phyloP scores from a whole-genome alignment of 2,329 filamentous ascomycete species.

The Sphaerostilbella broomeana region DNA sequence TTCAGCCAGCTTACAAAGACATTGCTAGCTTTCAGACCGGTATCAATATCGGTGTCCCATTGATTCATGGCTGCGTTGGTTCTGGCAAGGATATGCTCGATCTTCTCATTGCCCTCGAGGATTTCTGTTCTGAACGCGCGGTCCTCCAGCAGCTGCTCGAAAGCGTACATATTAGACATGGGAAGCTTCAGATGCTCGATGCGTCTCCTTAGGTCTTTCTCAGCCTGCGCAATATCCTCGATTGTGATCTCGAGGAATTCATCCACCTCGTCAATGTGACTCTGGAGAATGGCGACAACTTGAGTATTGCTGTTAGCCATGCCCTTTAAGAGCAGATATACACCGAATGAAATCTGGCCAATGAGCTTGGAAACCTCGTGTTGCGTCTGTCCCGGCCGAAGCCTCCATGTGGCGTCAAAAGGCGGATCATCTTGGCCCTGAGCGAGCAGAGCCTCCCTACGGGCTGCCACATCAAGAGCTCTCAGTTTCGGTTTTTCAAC shows the following conservation, averaged over 20 bases:
- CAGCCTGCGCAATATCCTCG: slow-evolving; percentile 75
- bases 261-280: slow-evolving; percentile 90
- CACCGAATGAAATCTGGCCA: slow-evolving; percentile 87
- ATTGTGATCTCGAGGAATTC: slow-evolving; percentile 79
- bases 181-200: slow-evolving; percentile 76
- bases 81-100: slow-evolving; percentile 80
- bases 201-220: slow-evolving; percentile 71
- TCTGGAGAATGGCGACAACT: slow-evolving; percentile 82
- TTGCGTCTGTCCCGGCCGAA: slow-evolving; percentile 66
- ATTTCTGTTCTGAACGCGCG: slow-evolving; percentile 75
- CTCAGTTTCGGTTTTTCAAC: slow-evolving; percentile 45
- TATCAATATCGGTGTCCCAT: slow-evolving; percentile 68
- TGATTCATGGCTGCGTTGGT: slow-evolving; percentile 72
- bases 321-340: slow-evolving; percentile 77
- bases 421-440: slow-evolving; percentile 62
- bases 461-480: slow-evolving; percentile 50
- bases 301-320: slow-evolving; percentile 84
- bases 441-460: slow-evolving; percentile 62
- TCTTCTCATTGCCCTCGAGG: slow-evolving; percentile 79
- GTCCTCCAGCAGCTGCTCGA: slow-evolving; percentile 83
- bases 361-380: slow-evolving; percentile 88
- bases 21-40: slow-evolving; percentile 68
- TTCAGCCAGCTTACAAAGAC: slow-evolving; percentile 72
- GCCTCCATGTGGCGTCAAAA: slow-evolving; percentile 69
- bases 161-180: slow-evolving; percentile 73